Evolutionary conservation across 768 basidiomycete genomes (phyloP).

Genomic region (Amanita inopinata): DNA sequence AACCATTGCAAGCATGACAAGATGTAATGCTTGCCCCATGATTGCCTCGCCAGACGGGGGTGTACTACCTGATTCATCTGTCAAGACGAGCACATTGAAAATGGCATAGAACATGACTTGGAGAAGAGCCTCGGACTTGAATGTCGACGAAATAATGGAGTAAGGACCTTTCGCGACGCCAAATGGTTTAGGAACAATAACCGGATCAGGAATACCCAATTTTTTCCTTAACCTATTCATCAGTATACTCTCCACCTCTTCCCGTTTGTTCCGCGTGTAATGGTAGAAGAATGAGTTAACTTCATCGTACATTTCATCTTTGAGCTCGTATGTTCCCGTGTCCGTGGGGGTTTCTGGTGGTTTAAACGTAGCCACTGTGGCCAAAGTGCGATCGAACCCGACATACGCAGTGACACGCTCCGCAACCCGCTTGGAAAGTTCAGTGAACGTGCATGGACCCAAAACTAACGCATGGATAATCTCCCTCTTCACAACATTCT

Average conservation of each 20-base stretch:
- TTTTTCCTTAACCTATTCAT: slow-evolving; percentile 55
- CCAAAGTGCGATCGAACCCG: slow-evolving; percentile 70
- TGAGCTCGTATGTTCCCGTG: slow-evolving; percentile 81
- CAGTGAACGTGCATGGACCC: slow-evolving; percentile 82
- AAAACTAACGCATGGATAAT: slow-evolving; percentile 87
- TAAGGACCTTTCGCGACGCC: slow-evolving; percentile 63
- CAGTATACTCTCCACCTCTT: slow-evolving; percentile 78
- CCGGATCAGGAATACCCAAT: slow-evolving; percentile 47
- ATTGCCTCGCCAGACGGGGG: slow-evolving; percentile 83
- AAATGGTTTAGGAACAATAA: slow-evolving; percentile 69
- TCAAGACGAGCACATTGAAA: slow-evolving; percentile 61
- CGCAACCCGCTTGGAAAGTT: slow-evolving; percentile 83
- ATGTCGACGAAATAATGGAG: slow-evolving; percentile 46
- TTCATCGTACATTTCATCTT: slow-evolving; percentile 72
- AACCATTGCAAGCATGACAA: slow-evolving; percentile 78
- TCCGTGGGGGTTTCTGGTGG: slow-evolving; percentile 73
- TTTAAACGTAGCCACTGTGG: slow-evolving; percentile 73
- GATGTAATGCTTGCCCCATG: slow-evolving; percentile 79
- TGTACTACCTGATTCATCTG: slow-evolving; percentile 45
- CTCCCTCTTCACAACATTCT: slow-evolving; percentile 64
- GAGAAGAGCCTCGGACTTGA: slow-evolving; percentile 62
- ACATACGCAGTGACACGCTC: slow-evolving; percentile 82
- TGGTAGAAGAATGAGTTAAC: slow-evolving; percentile 96
- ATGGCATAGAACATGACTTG: slow-evolving; percentile 81
- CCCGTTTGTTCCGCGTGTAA: slow-evolving; percentile 87